Evolutionary conservation across 2,329 filamentous ascomycete genomes (phyloP).

Genomic region (Monosporascus sp.): DNA sequence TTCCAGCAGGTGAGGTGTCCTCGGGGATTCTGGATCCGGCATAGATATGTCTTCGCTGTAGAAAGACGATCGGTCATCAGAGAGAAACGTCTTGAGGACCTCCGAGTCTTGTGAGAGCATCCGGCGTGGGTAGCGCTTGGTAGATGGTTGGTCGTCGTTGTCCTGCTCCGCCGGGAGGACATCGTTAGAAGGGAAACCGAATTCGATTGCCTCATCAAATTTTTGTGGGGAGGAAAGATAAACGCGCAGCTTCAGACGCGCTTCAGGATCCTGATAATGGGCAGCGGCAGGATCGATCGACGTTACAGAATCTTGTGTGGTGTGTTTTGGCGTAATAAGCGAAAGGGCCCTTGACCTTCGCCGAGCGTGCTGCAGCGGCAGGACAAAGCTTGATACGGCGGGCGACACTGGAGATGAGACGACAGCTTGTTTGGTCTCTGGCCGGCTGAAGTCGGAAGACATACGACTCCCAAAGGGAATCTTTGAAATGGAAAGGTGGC

Average conservation of each 20-base stretch:
- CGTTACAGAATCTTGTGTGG: constrained; percentile 37
- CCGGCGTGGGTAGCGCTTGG: constrained; percentile 17
- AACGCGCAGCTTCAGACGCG: constrained; percentile 76
- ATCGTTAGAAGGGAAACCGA: constrained; percentile 74
- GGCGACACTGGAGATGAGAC: constrained; percentile 23
- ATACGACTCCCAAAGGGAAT: constrained; percentile 52
- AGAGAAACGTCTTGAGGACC: constrained; percentile 39
- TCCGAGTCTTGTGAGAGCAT: constrained; percentile 35
- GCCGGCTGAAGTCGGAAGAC: constrained; percentile 45
- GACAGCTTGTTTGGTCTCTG: constrained; percentile 36
- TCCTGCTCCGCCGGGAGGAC: constrained; percentile 28
- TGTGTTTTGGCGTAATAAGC: constrained; percentile 45
- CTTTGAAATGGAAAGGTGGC: constrained; percentile 67
- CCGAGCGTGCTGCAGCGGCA: constrained; percentile 33
- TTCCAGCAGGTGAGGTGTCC: constrained; percentile 47
- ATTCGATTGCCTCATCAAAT: constrained; percentile 92
- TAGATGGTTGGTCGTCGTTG: constrained; percentile 21
- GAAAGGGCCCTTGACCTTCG: constrained; percentile 52
- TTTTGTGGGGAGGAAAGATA: constrained; percentile 88
- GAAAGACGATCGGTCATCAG: constrained; percentile 49
- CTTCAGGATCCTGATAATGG: constrained; percentile 87
- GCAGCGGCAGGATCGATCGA: constrained; percentile 67
- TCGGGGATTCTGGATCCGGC: constrained; percentile 54
- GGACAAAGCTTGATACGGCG: constrained; percentile 18
- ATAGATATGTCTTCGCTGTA: constrained; percentile 52